A percentile compares a stretch with the other conserved stretches of the same genome.
These are phyloP conservation scores for Termitomyces sp. DNA, from an alignment of 768 basidiomycete genomes.

Conservation along the genomic window DNA sequence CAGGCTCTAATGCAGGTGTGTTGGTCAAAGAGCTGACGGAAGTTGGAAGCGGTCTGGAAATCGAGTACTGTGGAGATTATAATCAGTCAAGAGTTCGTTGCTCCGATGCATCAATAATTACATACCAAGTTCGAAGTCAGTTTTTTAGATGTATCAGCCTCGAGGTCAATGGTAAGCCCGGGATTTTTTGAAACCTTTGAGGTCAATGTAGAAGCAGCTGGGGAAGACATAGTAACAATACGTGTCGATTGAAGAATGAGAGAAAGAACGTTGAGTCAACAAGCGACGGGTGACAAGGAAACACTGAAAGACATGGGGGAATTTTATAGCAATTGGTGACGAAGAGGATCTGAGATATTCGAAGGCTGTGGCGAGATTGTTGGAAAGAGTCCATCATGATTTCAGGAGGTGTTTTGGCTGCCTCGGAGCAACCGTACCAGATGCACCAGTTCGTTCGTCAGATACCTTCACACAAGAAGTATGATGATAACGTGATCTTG, in stretches of 20 bases:
- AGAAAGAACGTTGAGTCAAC: not conserved
- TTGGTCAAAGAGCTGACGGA: slow-evolving; percentile 10
- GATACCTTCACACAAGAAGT: not conserved
- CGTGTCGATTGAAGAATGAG: not conserved
- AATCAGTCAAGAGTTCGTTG: not conserved
- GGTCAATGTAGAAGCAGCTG: slow-evolving; percentile 11
- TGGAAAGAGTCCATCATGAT: slow-evolving; percentile 12
- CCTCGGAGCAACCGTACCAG: not conserved
- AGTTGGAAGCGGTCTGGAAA: slow-evolving; percentile 4
- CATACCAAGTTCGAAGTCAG: not conserved
- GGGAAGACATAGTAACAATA: slow-evolving; percentile 10
- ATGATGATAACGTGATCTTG: not conserved
- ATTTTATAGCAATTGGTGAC: slow-evolving; percentile 4
- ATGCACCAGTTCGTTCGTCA: not conserved
- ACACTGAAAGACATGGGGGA: not conserved
- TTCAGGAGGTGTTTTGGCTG: slow-evolving; percentile 12
- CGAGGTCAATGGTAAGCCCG: slow-evolving; percentile 13
- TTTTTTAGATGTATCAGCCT: not conserved
- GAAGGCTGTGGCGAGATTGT: not conserved
- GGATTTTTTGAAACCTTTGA: slow-evolving; percentile 15
- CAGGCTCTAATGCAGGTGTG: slow-evolving; percentile 15
- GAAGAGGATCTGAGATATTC: not conserved
- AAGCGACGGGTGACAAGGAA: not conserved
- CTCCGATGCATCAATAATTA: not conserved
- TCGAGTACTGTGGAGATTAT: slow-evolving; percentile 1